Percentiles rank a stretch among this genome's conserved stretches.
These are phyloP conservation scores for Microcyclosporella mali DNA, from an alignment of 2,329 filamentous ascomycete species.

Conservation along the genomic window DNA sequence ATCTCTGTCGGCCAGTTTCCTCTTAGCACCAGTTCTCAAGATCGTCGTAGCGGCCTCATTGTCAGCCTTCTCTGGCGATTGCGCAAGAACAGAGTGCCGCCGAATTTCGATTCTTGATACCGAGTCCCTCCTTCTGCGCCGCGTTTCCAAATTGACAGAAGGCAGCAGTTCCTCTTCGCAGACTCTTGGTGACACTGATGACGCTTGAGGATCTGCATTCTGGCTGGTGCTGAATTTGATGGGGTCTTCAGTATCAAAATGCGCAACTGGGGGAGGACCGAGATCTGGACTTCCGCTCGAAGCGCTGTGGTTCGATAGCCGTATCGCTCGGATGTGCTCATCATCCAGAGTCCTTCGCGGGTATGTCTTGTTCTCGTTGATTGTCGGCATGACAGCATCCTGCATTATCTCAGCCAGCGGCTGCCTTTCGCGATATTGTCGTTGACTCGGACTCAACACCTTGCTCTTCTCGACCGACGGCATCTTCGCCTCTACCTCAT, in stretches of 20 bases:
- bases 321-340: conserved; percentile 50
- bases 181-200: conserved; percentile 19
- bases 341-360: conserved; percentile 59
- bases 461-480: conserved; percentile 7
- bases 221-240: neutral
- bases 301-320: conserved; percentile 47
- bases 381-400: conserved; percentile 52
- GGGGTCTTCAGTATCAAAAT: conserved; percentile 46
- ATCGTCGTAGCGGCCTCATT: conserved; percentile 28
- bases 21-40: conserved; percentile 48
- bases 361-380: conserved; percentile 63
- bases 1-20: conserved; percentile 52
- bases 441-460: conserved; percentile 20
- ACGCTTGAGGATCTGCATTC: neutral
- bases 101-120: conserved; percentile 39
- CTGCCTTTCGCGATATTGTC: conserved; percentile 28
- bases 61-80: conserved; percentile 35
- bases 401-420: conserved; percentile 29
- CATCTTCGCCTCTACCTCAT: conserved; percentile 13
- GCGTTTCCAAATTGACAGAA: conserved; percentile 47
- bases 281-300: conserved; percentile 60
- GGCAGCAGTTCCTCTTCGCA: conserved; percentile 34
- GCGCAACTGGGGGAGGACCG: conserved; percentile 51
- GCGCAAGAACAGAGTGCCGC: conserved; percentile 38
- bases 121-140: conserved; percentile 48